A percentile compares a stretch with the other conserved stretches of the same genome.
Conservation (phyloP, 768 basidiomycete genomes). For the Suillus discolor region DNA sequence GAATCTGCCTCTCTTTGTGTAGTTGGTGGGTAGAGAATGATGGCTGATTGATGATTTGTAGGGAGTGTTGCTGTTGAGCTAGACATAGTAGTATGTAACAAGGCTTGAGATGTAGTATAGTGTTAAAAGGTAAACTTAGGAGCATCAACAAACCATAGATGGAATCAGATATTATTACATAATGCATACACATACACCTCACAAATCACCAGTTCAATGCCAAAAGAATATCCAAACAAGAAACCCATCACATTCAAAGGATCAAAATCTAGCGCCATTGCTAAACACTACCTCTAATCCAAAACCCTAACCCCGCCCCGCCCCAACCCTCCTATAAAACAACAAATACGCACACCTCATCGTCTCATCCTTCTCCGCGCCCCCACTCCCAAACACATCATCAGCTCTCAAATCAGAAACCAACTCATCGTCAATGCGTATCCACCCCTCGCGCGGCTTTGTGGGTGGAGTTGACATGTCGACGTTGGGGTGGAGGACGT, state of each 20-base stretch:
- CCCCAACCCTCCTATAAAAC: conserved; percentile 72
- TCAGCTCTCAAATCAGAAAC: conserved; percentile 70
- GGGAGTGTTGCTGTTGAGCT: no score
- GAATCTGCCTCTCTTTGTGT: no score
- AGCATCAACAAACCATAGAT: no score
- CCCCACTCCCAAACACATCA: conserved; percentile 66
- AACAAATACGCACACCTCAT: conserved; percentile 79
- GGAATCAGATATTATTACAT: no score
- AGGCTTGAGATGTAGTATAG: no score
- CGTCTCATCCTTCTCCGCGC: conserved; percentile 48
- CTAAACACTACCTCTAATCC: background rate
- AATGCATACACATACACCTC: no score
- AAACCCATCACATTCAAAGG: background rate
- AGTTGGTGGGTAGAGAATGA: no score
- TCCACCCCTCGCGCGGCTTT: conserved; percentile 69
- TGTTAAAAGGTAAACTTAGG: no score
- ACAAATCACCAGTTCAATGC: no score
- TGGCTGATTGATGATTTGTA: no score
- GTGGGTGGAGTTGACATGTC: conserved; percentile 39
- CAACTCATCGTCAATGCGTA: conserved; percentile 92
- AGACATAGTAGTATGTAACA: no score
- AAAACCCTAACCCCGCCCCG: conserved; percentile 21
- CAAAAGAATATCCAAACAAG: background rate
- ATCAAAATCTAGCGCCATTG: background rate
- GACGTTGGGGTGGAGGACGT: conserved; percentile 77